phyloP scores from a whole-genome alignment of 805 yeast genomes.

The Debaryomyces tyrocola region DNA sequence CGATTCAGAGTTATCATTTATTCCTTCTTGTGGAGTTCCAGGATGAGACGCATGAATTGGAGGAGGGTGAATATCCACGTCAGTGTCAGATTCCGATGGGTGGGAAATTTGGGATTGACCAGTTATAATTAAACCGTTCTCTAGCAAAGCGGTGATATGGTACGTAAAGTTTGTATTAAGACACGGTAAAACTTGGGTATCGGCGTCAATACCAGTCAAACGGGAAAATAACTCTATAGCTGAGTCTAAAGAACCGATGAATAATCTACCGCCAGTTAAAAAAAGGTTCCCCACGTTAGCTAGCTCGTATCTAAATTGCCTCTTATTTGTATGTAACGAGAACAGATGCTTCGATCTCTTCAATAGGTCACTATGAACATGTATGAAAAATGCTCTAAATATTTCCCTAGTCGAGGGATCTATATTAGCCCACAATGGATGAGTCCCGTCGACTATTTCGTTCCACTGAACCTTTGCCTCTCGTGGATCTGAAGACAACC shows the following conservation, averaged over 20 bases:
- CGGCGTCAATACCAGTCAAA: constrained; percentile 56
- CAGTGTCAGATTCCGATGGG: constrained; percentile 48
- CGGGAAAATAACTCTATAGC: constrained; percentile 75
- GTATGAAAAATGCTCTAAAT: constrained; percentile 72
- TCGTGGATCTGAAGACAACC: constrained; percentile 49
- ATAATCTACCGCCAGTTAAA: constrained; percentile 76
- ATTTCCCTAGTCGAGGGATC: constrained; percentile 66
- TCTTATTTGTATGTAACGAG: constrained; percentile 30
- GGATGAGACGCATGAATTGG: constrained; percentile 25
- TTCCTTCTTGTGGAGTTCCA: constrained; percentile 18
- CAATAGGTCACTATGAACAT: constrained; percentile 73
- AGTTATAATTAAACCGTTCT: constrained; percentile 70
- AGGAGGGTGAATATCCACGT: constrained; percentile 21
- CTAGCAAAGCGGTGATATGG: constrained; percentile 76
- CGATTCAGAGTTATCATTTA: background rate
- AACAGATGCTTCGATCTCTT: constrained; percentile 56
- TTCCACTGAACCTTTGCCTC: constrained; percentile 75
- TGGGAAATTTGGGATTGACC: constrained; percentile 96
- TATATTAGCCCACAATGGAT: constrained; percentile 62
- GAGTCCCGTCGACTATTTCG: constrained; percentile 75
- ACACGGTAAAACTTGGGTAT: constrained; percentile 69
- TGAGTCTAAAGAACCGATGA: constrained; percentile 81
- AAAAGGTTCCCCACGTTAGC: constrained; percentile 88
- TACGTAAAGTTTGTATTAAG: constrained; percentile 81
- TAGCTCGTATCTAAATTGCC: constrained; percentile 67